A percentile compares a stretch with the other conserved stretches of the same genome.
Evolutionary conservation across 2,329 filamentous ascomycete genomes (phyloP).

Genomic region (Neonectria neomacrospora): DNA sequence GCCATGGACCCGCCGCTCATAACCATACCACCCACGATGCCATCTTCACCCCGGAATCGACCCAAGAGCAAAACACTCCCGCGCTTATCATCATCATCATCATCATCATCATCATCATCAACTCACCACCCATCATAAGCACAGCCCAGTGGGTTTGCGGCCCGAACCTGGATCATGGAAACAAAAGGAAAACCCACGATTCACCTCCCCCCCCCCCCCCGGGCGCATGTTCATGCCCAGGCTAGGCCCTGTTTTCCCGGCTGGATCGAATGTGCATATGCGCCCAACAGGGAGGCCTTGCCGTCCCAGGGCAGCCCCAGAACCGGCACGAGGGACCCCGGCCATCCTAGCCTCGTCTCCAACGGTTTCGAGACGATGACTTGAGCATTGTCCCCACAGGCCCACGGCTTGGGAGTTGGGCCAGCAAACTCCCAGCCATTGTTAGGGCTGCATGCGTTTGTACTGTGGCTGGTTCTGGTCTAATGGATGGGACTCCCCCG

Average conservation of each 20-base stretch:
- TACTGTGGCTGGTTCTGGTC: constrained; percentile 8
- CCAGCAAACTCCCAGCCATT: constrained; percentile 2
- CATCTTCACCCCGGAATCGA: constrained; percentile 5
- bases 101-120: constrained; percentile 11
- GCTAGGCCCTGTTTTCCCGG: constrained; percentile 19
- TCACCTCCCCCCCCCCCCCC: background rate
- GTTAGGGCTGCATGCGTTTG: constrained; percentile 27
- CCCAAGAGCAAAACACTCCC: background rate
- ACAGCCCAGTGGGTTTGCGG: constrained; percentile 15
- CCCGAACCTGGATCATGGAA: constrained; percentile 15
- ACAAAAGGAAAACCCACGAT: constrained; percentile 2
- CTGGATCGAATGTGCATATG: constrained; percentile 29
- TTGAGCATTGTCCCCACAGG: constrained; percentile 10
- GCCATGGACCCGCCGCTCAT: constrained; percentile 19
- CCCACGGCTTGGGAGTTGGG: background rate
- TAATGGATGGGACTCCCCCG: constrained; percentile 1
- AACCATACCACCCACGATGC: background rate
- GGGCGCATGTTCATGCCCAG: constrained; percentile 9
- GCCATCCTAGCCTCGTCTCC: constrained; percentile 3
- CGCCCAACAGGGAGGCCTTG: constrained; percentile 24
- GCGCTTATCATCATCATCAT: background rate
- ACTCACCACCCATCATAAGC: constrained; percentile 14
- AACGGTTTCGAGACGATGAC: constrained; percentile 7
- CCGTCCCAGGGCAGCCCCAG: background rate
- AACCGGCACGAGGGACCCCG: constrained; percentile 23